These are phyloP conservation scores for Pseudocercospora fijiensis DNA, from an alignment of 2,329 filamentous ascomycete species.

Conservation along the genomic window DNA sequence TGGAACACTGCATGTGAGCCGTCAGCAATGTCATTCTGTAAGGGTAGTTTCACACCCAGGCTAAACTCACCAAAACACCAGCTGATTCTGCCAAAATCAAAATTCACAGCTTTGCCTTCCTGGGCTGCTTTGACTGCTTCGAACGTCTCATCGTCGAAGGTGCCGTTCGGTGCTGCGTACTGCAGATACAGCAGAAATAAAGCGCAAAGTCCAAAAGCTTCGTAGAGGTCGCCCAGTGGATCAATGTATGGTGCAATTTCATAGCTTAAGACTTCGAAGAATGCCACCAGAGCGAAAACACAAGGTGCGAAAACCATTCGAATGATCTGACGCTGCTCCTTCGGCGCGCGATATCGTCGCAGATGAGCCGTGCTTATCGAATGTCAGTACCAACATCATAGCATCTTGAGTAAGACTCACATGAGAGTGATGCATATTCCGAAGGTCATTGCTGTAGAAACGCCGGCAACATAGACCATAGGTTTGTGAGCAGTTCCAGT, in stretches of 20 bases:
- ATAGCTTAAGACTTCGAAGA: slow-evolving; percentile 32
- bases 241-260: slow-evolving; percentile 32
- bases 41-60: background rate
- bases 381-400: background rate
- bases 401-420: background rate
- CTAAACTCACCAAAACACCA: slow-evolving; percentile 24
- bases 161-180: slow-evolving; percentile 28
- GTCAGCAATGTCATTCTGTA: background rate
- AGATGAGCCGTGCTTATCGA: slow-evolving; percentile 26
- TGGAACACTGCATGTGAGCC: slow-evolving; percentile 28
- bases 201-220: slow-evolving; percentile 33
- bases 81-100: slow-evolving; percentile 25
- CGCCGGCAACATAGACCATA: slow-evolving; percentile 24
- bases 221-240: slow-evolving; percentile 34
- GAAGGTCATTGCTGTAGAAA: slow-evolving; percentile 23
- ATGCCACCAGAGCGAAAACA: slow-evolving; percentile 26
- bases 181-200: slow-evolving; percentile 34
- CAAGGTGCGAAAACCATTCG: slow-evolving; percentile 32
- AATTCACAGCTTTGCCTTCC: slow-evolving; percentile 18
- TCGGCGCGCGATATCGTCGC: slow-evolving; percentile 31
- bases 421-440: slow-evolving; percentile 27
- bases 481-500: slow-evolving; percentile 25
- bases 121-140: slow-evolving; percentile 25
- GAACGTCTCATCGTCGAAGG: slow-evolving; percentile 27
- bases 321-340: slow-evolving; percentile 37